Percentiles rank a stretch among this genome's conserved stretches.
These are phyloP conservation scores for Aspergillus sp. DNA, from an alignment of 2,329 filamentous ascomycete genomes.

Conservation along the genomic window DNA sequence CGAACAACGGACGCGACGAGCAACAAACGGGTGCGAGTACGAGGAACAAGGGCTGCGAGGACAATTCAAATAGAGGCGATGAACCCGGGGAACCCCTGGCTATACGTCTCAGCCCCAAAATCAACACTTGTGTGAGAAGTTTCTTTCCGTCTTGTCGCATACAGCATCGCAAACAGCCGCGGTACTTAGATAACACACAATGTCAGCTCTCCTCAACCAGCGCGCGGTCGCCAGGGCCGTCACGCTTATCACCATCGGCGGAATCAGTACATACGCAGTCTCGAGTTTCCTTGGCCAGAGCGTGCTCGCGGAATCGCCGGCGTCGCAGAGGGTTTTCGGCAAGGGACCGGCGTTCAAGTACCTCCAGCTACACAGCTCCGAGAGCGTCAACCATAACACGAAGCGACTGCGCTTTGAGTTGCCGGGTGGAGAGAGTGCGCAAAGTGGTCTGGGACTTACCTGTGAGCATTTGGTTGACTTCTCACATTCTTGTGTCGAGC, in stretches of 20 bases:
- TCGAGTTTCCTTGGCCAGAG: neutral
- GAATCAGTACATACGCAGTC: slow-evolving; percentile 1
- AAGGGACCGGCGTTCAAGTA: slow-evolving; percentile 10
- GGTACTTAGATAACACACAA: neutral
- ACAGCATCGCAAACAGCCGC: neutral
- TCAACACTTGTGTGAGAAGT: neutral
- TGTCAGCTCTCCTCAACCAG: neutral
- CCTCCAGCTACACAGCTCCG: slow-evolving; percentile 11
- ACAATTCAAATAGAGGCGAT: neutral
- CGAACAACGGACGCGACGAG: neutral
- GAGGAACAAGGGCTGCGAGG: neutral
- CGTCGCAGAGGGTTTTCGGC: slow-evolving; percentile 7
- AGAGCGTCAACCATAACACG: slow-evolving; percentile 19
- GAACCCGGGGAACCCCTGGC: neutral
- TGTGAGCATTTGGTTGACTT: slow-evolving; percentile 6
- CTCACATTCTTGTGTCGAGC: neutral
- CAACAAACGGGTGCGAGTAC: neutral
- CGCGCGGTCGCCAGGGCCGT: slow-evolving; percentile 2
- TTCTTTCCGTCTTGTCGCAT: neutral
- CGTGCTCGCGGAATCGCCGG: slow-evolving; percentile 1
- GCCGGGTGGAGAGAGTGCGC: slow-evolving; percentile 7
- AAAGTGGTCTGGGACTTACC: slow-evolving; percentile 18
- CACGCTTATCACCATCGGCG: slow-evolving; percentile 5
- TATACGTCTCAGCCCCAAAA: neutral
- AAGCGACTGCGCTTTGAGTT: slow-evolving; percentile 19